A percentile compares a stretch with the other conserved stretches of the same genome.
phyloP scores from a whole-genome alignment of 2,329 filamentous ascomycete genomes.

The Aspergillus sp. region DNA sequence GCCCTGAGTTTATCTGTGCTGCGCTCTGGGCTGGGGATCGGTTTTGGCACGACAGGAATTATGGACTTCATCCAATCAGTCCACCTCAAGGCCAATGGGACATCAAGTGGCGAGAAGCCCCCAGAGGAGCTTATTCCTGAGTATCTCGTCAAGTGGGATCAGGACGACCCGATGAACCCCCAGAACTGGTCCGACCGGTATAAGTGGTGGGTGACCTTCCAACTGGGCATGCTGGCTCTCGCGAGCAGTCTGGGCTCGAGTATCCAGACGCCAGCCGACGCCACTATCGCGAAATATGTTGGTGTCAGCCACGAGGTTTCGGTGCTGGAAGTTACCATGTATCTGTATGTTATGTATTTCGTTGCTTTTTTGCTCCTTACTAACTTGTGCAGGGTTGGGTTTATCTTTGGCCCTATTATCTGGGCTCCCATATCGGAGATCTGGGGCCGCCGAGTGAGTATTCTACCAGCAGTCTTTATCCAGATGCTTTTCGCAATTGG shows the following conservation, averaged over 20 bases:
- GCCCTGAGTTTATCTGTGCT: background rate
- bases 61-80: background rate
- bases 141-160: slow-evolving; percentile 10
- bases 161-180: slow-evolving; percentile 40
- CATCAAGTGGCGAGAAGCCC: background rate
- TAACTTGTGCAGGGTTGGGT: background rate
- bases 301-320: slow-evolving; percentile 45
- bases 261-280: slow-evolving; percentile 51
- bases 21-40: background rate
- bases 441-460: slow-evolving; percentile 49
- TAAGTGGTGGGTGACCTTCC: slow-evolving; percentile 51
- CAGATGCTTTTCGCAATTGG: slow-evolving; percentile 61
- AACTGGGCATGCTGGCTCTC: slow-evolving; percentile 53
- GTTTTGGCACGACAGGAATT: too few species aligned
- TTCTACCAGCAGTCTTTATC: slow-evolving; percentile 58
- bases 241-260: slow-evolving; percentile 51
- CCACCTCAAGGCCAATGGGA: background rate
- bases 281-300: slow-evolving; percentile 43
- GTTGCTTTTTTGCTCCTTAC: background rate
- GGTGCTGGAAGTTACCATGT: slow-evolving; percentile 49
- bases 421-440: slow-evolving; percentile 65
- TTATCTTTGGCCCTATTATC: slow-evolving; percentile 57
- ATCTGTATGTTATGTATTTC: slow-evolving; percentile 32
- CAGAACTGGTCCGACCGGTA: slow-evolving; percentile 46
- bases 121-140: background rate